Base-by-base conservation (phyloP, 306 rosid genomes). In the Cicer chorassanicum region DNA sequence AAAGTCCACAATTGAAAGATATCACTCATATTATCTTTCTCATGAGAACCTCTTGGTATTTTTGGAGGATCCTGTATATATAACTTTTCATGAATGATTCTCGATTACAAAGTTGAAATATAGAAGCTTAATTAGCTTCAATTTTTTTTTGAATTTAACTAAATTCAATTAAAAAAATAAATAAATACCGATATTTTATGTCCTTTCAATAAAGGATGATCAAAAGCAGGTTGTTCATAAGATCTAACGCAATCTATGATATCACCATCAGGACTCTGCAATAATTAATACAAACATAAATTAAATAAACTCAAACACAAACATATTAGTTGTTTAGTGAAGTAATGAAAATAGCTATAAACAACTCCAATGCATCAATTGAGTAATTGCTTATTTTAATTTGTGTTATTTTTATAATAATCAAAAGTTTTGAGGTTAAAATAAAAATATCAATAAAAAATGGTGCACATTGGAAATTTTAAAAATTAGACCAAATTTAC, bases 241-340 rank as follows among this genome's bases (percentile, higher is more conserved):
- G 96, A 86, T 4, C 24, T 60, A 57, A 93, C 93, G 65, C 98
- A 93, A 42, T 93, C 97, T 75, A 93, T 91, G 38, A 87, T 51
- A 84, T 93, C 98, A 65, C 98, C 98, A 12, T 91, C 97, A 56
- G 93, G 89, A 82, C 96, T 88, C 96, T 90, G 72, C 76, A 38
- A 4, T 12, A 63, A 16, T 5, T 18, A n/a, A 55, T 7, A 4
- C 9, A 7, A 68, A 10, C 65, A 59, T 9, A 44, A 5, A 15
- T 41, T 41, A 68, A 18, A 34, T 21, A 46, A n/a, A n/a, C 9
- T n/a, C 15, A 6, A n/a, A 61, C 57, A 67, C 80, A 13, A 49
- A 49, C 10, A 49, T 21, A 21, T 21, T 1, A 21, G n/a, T 45
- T 29, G 24, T 21, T 21, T 21, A 21, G 24, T 21, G 24, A 21